A percentile compares a stretch with the other conserved stretches of the same genome.
These are phyloP conservation scores for Neopestalotiopsis rosae DNA, from an alignment of 2,329 filamentous ascomycete species.

Conservation along the genomic window DNA sequence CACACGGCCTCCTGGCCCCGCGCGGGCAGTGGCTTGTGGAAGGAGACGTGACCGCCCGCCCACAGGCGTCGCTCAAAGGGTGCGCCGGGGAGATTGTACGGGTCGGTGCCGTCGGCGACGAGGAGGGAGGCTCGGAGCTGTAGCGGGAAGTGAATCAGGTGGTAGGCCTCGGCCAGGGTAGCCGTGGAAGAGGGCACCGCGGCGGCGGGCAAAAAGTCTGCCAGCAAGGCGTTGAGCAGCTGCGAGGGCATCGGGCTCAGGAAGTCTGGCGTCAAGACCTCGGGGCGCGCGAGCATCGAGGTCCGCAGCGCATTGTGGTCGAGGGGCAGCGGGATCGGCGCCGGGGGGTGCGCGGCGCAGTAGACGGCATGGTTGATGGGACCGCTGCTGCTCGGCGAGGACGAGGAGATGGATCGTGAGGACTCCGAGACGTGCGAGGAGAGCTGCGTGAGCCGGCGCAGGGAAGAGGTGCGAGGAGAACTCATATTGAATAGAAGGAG, in stretches of 20 bases:
- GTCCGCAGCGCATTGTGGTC: constrained; percentile 28
- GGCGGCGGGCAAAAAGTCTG: constrained; percentile 52
- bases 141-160: constrained; percentile 87
- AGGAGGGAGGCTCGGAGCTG: constrained; percentile 66
- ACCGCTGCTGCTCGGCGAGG: background rate
- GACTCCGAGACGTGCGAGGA: constrained; percentile 10
- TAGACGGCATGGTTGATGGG: constrained; percentile 9
- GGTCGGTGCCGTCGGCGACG: constrained; percentile 84
- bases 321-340: constrained; percentile 6
- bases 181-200: constrained; percentile 26
- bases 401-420: background rate
- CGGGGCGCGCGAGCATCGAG: constrained; percentile 31
- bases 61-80: constrained; percentile 83
- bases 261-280: constrained; percentile 29
- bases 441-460: constrained; percentile 14
- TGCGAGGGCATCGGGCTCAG: constrained; percentile 66
- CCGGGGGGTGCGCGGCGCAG: background rate
- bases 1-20: constrained; percentile 49
- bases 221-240: constrained; percentile 68
- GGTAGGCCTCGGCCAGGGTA: constrained; percentile 70
- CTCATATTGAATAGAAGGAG: background rate
- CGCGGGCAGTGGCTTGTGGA: constrained; percentile 47
- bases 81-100: constrained; percentile 73
- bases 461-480: constrained; percentile 11
- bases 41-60: constrained; percentile 78